Percentiles rank a stretch among this genome's conserved stretches.
Conservation (phyloP, 1,284 basidiomycete species). For the Trametes pubescens region DNA sequence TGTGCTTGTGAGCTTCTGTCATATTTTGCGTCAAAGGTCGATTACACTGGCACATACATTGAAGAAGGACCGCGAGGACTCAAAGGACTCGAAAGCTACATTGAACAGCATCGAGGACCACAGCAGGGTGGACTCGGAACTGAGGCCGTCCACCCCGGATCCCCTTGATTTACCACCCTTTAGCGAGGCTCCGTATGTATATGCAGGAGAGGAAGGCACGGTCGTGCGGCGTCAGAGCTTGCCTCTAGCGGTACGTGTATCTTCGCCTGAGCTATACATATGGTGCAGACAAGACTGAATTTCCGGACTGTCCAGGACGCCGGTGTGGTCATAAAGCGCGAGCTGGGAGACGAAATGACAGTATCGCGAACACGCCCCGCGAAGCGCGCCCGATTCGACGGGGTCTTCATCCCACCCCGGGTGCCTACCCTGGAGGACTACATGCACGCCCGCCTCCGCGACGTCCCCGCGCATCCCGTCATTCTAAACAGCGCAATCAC, state of each 20-base stretch:
- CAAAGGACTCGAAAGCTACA: too few species aligned
- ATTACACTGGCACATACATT: too few species aligned
- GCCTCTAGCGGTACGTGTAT: background rate
- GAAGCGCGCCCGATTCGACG: background rate
- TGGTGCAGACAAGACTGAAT: background rate
- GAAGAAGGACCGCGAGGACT: too few species aligned
- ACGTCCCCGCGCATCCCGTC: background rate
- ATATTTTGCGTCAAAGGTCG: background rate
- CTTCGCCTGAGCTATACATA: too few species aligned
- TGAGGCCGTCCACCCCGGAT: too few species aligned
- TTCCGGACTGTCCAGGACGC: background rate
- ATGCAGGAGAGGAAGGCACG: background rate
- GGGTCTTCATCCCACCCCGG: background rate
- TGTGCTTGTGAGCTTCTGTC: background rate
- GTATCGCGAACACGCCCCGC: background rate
- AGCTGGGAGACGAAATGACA: background rate
- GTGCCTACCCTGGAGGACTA: constrained; percentile 7
- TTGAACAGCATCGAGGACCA: too few species aligned
- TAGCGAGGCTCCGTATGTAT: background rate
- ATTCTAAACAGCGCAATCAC: background rate
- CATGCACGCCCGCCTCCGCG: constrained; percentile 12
- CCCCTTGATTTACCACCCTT: too few species aligned
- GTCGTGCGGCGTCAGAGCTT: background rate
- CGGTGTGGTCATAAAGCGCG: background rate
- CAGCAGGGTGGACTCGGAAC: too few species aligned